These are phyloP conservation scores for Tricholoma hemisulphureum DNA, from an alignment of 768 basidiomycete species.

Conservation along the genomic window DNA sequence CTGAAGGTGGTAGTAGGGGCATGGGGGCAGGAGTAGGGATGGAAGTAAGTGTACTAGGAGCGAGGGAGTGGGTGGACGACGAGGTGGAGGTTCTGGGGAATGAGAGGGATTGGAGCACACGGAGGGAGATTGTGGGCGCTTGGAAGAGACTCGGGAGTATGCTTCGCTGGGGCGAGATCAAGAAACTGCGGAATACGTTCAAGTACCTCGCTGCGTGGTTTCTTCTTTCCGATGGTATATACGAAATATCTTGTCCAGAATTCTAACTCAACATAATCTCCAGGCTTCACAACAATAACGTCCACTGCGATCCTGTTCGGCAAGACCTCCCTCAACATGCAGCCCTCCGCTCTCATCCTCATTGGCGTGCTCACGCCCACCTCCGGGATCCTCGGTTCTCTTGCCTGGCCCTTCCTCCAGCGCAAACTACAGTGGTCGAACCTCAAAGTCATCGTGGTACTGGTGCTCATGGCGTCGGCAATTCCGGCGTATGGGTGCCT, in stretches of 20 bases:
- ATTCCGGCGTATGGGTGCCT: slow-evolving; percentile 83
- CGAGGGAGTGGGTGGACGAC: slow-evolving; percentile 13
- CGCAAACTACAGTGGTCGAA: slow-evolving; percentile 64
- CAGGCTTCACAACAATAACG: slow-evolving; percentile 90
- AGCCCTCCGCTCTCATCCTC: slow-evolving; percentile 70
- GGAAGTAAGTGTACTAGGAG: slow-evolving; percentile 2
- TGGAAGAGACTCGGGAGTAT: slow-evolving; percentile 78
- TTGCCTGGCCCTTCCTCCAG: slow-evolving; percentile 79
- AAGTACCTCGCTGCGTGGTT: slow-evolving; percentile 93
- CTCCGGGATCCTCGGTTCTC: slow-evolving; percentile 79
- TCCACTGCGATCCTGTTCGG: slow-evolving; percentile 91
- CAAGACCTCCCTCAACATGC: slow-evolving; percentile 84
- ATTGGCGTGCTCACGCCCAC: slow-evolving; percentile 77
- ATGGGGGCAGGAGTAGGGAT: not conserved
- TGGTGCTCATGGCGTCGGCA: slow-evolving; percentile 63
- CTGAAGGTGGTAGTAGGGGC: slow-evolving; percentile 5
- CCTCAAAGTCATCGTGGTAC: slow-evolving; percentile 57
- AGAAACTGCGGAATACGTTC: slow-evolving; percentile 79
- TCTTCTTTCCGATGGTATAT: slow-evolving; percentile 83
- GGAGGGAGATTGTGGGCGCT: slow-evolving; percentile 56
- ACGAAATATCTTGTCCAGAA: not conserved
- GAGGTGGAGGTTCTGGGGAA: slow-evolving; percentile 13
- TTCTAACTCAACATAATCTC: not conserved
- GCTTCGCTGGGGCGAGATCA: slow-evolving; percentile 72
- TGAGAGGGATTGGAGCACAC: slow-evolving; percentile 41